Conservation (phyloP, 1,284 basidiomycete genomes). For the Cutaneotrichosporon sp. region DNA sequence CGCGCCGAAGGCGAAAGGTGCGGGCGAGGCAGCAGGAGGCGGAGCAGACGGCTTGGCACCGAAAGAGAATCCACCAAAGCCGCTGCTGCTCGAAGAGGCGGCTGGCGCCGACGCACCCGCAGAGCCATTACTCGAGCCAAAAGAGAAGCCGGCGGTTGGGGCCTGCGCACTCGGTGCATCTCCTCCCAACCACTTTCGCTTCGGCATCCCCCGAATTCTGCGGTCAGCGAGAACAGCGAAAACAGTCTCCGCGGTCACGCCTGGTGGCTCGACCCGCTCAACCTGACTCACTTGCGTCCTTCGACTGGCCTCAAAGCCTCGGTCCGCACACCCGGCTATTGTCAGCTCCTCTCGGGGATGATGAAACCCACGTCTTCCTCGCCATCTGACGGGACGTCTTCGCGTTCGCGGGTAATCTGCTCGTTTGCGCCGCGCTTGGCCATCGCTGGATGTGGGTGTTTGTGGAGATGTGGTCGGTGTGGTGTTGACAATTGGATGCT, state of each 20-base stretch:
- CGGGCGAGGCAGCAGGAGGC: constrained; percentile 2
- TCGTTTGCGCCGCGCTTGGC: constrained; percentile 68
- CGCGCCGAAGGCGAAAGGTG: constrained; percentile 8
- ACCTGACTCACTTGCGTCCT: constrained; percentile 37
- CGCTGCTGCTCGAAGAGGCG: constrained; percentile 12
- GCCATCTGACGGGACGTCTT: constrained; percentile 47
- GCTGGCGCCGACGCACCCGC: constrained; percentile 5
- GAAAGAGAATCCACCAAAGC: constrained; percentile 28
- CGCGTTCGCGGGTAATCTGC: constrained; percentile 66
- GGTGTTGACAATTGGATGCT: neutral
- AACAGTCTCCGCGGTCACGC: too few relatives aligned
- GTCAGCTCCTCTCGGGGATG: neutral
- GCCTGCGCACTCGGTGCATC: constrained; percentile 4
- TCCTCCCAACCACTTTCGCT: constrained; percentile 33
- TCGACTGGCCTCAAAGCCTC: constrained; percentile 34
- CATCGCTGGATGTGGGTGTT: constrained; percentile 24
- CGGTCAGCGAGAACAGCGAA: too few relatives aligned
- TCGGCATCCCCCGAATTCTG: constrained; percentile 50
- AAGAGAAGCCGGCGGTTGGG: neutral
- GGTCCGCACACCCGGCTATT: constrained; percentile 32
- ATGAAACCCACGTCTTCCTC: constrained; percentile 49
- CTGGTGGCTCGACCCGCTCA: too few relatives aligned
- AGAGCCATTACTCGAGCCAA: constrained; percentile 7
- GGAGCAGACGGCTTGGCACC: neutral
- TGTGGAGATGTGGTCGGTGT: neutral